Conservation (phyloP, 257 asterid genomes). For the Handroanthus guayacan region DNA sequence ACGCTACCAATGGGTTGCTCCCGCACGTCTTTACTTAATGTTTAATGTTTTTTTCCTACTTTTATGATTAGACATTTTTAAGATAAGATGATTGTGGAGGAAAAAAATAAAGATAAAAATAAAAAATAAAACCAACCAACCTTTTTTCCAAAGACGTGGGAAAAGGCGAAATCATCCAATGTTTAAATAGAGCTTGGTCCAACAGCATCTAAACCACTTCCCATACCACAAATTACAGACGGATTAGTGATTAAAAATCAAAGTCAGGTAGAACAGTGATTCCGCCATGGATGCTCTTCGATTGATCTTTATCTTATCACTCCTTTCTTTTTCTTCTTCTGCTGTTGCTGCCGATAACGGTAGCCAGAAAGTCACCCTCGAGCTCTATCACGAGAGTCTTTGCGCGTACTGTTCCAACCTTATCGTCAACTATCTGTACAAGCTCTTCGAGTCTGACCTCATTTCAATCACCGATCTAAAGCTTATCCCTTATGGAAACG, state of each 20-base stretch:
- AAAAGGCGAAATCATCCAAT: background rate
- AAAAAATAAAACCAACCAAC: no score
- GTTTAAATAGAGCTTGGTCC: background rate
- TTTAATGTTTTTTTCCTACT: no score
- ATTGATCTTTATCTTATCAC: constrained; percentile 38
- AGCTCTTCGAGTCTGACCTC: constrained; percentile 53
- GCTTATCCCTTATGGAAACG: constrained; percentile 65
- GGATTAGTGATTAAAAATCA: constrained; percentile 18
- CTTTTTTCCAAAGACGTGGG: background rate
- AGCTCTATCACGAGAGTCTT: constrained; percentile 58
- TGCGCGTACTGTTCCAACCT: constrained; percentile 66
- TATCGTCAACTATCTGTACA: constrained; percentile 53
- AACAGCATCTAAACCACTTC: constrained; percentile 3
- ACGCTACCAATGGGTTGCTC: no score
- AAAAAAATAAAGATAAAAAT: background rate
- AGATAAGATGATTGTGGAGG: background rate
- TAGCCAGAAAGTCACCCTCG: constrained; percentile 51
- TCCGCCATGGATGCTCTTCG: constrained; percentile 53
- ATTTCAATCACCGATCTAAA: constrained; percentile 55
- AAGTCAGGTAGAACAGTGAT: background rate
- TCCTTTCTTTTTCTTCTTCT: constrained; percentile 36
- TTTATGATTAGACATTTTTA: no score
- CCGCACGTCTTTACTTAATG: no score
- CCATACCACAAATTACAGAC: background rate
- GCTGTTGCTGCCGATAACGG: constrained; percentile 18